A percentile compares a stretch with the other conserved stretches of the same genome.
Conservation (phyloP, 768 basidiomycete species). For the Filobasidium wieringae region DNA sequence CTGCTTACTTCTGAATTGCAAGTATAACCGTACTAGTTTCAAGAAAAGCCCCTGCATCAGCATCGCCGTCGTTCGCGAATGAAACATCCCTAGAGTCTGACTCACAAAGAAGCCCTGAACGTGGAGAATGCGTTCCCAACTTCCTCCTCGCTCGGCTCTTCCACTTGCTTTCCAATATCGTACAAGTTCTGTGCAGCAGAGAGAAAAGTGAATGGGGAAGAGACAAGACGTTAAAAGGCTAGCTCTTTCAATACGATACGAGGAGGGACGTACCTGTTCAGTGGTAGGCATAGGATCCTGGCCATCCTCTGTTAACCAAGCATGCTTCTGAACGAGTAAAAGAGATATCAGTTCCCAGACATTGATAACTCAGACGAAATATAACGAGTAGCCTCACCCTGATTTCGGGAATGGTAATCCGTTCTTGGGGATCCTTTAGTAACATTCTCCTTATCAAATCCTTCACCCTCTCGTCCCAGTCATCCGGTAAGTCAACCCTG, state of each 20-base stretch:
- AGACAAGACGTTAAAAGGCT: not conserved
- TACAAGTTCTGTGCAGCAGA: slow-evolving; percentile 19
- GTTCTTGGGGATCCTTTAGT: slow-evolving; percentile 25
- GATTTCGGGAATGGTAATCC: slow-evolving; percentile 28
- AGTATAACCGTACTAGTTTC: not conserved
- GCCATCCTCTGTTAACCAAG: slow-evolving; percentile 32
- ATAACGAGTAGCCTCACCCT: slow-evolving; percentile 21
- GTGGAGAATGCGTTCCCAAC: slow-evolving; percentile 29
- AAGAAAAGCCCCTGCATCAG: not conserved
- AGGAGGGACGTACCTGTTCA: slow-evolving; percentile 17
- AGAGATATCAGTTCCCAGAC: not conserved
- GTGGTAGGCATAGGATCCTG: slow-evolving; percentile 30
- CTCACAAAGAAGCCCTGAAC: slow-evolving; percentile 35
- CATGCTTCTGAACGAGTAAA: slow-evolving; percentile 21
- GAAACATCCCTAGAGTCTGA: too few relatives aligned
- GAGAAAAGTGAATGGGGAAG: not conserved
- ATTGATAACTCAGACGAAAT: not conserved
- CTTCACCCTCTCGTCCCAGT: slow-evolving; percentile 30
- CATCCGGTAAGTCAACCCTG: slow-evolving; percentile 27
- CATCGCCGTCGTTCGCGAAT: too few relatives aligned
- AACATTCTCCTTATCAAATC: slow-evolving; percentile 29
- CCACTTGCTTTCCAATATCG: slow-evolving; percentile 32
- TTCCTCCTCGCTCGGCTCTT: slow-evolving; percentile 37
- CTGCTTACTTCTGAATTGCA: not conserved
- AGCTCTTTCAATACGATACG: not conserved